Evolutionary conservation across 2,329 filamentous ascomycete species (phyloP).

Genomic region (Alternaria consortialis): DNA sequence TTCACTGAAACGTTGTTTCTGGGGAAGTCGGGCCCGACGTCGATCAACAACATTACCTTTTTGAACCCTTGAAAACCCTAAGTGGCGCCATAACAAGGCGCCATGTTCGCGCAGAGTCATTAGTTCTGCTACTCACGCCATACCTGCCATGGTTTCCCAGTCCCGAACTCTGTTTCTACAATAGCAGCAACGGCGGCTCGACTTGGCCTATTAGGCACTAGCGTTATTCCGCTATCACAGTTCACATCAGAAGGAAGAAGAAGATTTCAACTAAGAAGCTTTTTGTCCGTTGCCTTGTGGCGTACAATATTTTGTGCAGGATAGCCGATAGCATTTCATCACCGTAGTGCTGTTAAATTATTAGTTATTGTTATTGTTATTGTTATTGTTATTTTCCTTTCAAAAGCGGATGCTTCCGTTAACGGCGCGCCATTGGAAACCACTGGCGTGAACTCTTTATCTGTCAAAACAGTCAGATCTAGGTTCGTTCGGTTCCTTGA

Average conservation of each 20-base stretch:
- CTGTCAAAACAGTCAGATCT: background rate
- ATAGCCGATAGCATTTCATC: background rate
- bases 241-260: background rate
- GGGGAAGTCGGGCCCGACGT: background rate
- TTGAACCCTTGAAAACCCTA: background rate
- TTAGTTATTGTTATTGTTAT: too few relatives aligned
- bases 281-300: background rate
- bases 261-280: background rate
- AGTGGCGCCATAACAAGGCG: background rate
- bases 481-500: background rate
- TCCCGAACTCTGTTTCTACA: background rate
- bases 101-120: background rate
- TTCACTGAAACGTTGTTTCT: constrained; percentile 1
- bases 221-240: background rate
- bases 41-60: background rate
- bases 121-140: background rate
- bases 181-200: background rate
- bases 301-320: background rate
- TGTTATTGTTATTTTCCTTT: background rate
- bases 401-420: background rate
- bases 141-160: background rate
- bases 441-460: constrained; percentile 4
- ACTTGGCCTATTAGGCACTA: background rate
- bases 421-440: background rate
- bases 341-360: background rate